Base-by-base conservation (phyloP, 2,329 filamentous ascomycete species). In the Aspergillus hiratsukae region DNA sequence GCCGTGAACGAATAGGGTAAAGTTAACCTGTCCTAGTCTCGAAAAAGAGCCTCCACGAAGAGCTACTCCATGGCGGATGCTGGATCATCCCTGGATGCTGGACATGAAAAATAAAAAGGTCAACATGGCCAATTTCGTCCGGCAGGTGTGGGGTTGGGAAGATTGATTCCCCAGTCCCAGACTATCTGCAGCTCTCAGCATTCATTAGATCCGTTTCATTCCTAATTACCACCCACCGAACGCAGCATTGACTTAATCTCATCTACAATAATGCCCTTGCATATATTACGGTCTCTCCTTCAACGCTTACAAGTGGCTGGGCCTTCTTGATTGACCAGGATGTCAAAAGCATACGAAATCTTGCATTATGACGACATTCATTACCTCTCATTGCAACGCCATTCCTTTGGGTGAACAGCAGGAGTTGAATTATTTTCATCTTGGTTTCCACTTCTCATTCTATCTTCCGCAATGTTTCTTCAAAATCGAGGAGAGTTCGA, bases 31-130 rank as follows among this genome's bases (percentile, higher is more conserved):
- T 50, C 3, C 19, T 54, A 97, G 94, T 78, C 83, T 99, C 56
- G 94, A 99, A 75, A 99, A 99, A 77, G 91, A 97, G 66, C 87
- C 90, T 21, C 83, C 82, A 56, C 86, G 92, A 68, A 83, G 94
- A 71, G 94, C 93, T 29, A 96, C 90, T 58, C 94, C 94, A 11
- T 99, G 94, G 94, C 90, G 93, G 68, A 99, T 99, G 92, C 84
- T 96, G 61, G 94, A 99, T 71, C 94, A 99, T 76, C 94, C 94
- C 1, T 99, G 94, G 94, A 96, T 99, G 87, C 80, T 90, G 45
- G 94, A 99, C 69, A 97, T 97, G 90, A 88, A 88, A 68, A 82
- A 85, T 54, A 97, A 97, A 81, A 90, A 94, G 65, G 94, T 99
- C 72, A 97, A 97, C 76, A 97, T 99, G 92, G 86, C 86, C 63